phyloP scores from a whole-genome alignment of 805 yeast genomes.

The Saccharomycopsis sp. region DNA sequence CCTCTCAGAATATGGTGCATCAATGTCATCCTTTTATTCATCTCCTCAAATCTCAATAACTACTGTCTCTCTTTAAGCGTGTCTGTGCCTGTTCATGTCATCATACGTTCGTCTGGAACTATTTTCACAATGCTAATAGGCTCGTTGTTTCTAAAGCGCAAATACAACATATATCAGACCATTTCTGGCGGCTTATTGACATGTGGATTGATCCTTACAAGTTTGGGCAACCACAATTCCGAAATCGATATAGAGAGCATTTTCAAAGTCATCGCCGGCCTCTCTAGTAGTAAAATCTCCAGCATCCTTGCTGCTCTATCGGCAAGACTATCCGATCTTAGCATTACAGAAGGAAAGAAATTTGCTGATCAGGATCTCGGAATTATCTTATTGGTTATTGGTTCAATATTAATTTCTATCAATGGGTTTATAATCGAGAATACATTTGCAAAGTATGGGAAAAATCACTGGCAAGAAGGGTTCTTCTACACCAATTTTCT shows the following conservation, averaged over 20 bases:
- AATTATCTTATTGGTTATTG: constrained; percentile 35
- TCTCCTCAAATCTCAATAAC: constrained; percentile 49
- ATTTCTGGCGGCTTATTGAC: constrained; percentile 46
- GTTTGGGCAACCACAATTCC: constrained; percentile 19
- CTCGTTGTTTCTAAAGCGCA: constrained; percentile 36
- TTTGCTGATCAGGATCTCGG: constrained; percentile 26
- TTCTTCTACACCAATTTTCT: constrained; percentile 54
- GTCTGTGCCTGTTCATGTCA: constrained; percentile 61
- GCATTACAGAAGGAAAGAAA: background rate
- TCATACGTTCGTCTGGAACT: constrained; percentile 58
- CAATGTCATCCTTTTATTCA: constrained; percentile 44
- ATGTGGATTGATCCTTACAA: constrained; percentile 45
- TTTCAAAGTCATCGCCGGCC: background rate
- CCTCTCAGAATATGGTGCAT: constrained; percentile 40
- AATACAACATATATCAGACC: constrained; percentile 41
- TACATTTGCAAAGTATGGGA: constrained; percentile 32
- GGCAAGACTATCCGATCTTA: background rate
- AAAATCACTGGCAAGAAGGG: constrained; percentile 52
- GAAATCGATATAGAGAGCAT: background rate
- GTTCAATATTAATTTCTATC: constrained; percentile 48
- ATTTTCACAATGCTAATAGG: constrained; percentile 57
- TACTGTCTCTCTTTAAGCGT: constrained; percentile 45
- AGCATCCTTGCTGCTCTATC: constrained; percentile 8
- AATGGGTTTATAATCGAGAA: constrained; percentile 52
- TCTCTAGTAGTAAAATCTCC: constrained; percentile 8